phyloP scores from a whole-genome alignment of 176 grass and related monocot genomes.

The Juncus effusus region DNA sequence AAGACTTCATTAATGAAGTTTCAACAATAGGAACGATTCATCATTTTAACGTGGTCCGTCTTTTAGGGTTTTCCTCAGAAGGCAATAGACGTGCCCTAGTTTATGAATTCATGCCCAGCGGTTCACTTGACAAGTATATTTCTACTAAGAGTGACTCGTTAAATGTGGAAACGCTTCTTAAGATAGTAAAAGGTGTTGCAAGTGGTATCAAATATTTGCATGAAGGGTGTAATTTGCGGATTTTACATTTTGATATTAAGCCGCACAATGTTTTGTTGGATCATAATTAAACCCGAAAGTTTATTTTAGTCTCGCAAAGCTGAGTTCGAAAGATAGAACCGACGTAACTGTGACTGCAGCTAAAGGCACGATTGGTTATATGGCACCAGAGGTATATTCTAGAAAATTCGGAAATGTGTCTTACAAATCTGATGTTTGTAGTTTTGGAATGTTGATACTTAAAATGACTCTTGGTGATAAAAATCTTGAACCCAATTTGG shows the following conservation, averaged over 20 bases:
- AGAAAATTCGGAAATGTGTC: conserved; percentile 1
- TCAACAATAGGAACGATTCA: conserved; percentile 5
- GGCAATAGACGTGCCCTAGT: conserved; percentile 7
- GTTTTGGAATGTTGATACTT: conserved; percentile 2
- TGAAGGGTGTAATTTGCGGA: background rate
- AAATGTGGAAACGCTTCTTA: background rate
- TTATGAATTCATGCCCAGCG: conserved; percentile 21
- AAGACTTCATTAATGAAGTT: conserved; percentile 19
- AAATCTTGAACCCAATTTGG: background rate
- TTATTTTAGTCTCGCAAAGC: conserved; percentile 1
- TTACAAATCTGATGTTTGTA: background rate
- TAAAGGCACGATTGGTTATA: conserved; percentile 2
- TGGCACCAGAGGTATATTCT: background rate
- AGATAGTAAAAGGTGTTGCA: background rate
- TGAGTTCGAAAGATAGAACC: background rate
- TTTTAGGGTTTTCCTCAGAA: conserved; percentile 17
- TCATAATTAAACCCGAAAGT: conserved; percentile 1
- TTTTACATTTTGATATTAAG: conserved; percentile 1
- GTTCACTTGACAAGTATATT: conserved; percentile 20
- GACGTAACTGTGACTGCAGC: background rate
- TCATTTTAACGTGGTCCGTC: conserved; percentile 19
- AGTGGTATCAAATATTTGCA: background rate
- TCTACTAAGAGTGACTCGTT: background rate
- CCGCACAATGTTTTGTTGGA: background rate
- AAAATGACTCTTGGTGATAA: background rate